phyloP scores from a whole-genome alignment of 306 rosid species.

The Myrica gale region DNA sequence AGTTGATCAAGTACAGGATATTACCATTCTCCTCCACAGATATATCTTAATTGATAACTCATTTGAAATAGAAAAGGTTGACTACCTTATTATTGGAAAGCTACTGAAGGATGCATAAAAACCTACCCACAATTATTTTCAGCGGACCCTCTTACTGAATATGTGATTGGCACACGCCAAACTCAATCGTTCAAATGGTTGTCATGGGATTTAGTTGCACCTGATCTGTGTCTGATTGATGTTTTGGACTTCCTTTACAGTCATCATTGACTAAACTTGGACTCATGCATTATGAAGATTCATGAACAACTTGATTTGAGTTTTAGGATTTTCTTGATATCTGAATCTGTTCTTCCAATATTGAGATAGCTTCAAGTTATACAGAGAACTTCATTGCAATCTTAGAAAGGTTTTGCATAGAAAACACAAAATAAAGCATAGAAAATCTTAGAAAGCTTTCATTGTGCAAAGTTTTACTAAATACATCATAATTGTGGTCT shows the following conservation, averaged over 20 bases:
- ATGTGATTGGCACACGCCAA: background rate
- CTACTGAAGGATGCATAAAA: background rate
- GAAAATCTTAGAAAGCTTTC: too few species aligned
- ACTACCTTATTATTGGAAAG: background rate
- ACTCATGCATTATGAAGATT: background rate
- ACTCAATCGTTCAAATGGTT: background rate
- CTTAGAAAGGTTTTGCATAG: background rate
- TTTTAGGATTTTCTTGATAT: background rate
- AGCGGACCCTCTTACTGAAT: background rate
- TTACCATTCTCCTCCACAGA: background rate
- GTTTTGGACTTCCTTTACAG: background rate
- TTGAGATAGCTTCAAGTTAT: background rate
- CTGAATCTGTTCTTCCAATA: background rate
- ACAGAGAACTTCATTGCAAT: background rate
- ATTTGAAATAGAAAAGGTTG: background rate
- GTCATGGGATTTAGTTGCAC: background rate
- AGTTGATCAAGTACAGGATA: background rate
- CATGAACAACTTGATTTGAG: background rate
- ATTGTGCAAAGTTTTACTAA: too few species aligned
- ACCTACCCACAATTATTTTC: background rate
- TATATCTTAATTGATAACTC: background rate
- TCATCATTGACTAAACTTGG: background rate
- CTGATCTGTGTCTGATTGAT: background rate
- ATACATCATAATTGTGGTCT: too few species aligned
- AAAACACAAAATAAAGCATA: too few species aligned